phyloP scores from a whole-genome alignment of 1,139 yeast genomes.

The Candida sanyaensis region DNA sequence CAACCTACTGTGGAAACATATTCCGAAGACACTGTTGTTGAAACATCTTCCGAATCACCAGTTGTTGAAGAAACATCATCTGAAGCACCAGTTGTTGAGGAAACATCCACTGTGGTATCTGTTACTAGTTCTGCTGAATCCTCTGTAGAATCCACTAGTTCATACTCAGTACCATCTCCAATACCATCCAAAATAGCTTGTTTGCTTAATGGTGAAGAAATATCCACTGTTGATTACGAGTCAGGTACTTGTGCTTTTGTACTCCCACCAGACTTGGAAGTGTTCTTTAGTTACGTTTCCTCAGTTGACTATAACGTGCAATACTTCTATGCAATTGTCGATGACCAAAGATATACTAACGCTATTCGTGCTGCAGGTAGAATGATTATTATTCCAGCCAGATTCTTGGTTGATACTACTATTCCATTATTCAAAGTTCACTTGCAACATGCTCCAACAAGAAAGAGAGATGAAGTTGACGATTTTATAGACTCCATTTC shows the following conservation, averaged over 20 bases:
- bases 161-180: not conserved
- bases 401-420: constrained; percentile 22
- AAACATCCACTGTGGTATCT: not conserved
- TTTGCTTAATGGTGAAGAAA: constrained; percentile 32
- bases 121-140: not conserved
- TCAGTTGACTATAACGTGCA: constrained; percentile 35
- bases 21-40: not conserved
- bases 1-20: not conserved
- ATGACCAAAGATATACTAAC: constrained; percentile 28
- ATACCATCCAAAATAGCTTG: constrained; percentile 30
- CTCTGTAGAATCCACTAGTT: not conserved
- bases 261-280: constrained; percentile 32
- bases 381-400: constrained; percentile 35
- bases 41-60: no score
- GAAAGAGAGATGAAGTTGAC: constrained; percentile 37
- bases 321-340: constrained; percentile 37
- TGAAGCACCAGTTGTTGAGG: not conserved
- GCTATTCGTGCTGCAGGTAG: constrained; percentile 41
- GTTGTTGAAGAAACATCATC: no score
- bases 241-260: constrained; percentile 46
- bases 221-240: constrained; percentile 40
- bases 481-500: constrained; percentile 34
- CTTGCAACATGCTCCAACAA: constrained; percentile 26
- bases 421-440: constrained; percentile 34
- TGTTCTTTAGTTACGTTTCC: constrained; percentile 27